A percentile compares a stretch with the other conserved stretches of the same genome.
Evolutionary conservation across 805 yeast genomes (phyloP).

Genomic region (Pichia ethanolica): DNA sequence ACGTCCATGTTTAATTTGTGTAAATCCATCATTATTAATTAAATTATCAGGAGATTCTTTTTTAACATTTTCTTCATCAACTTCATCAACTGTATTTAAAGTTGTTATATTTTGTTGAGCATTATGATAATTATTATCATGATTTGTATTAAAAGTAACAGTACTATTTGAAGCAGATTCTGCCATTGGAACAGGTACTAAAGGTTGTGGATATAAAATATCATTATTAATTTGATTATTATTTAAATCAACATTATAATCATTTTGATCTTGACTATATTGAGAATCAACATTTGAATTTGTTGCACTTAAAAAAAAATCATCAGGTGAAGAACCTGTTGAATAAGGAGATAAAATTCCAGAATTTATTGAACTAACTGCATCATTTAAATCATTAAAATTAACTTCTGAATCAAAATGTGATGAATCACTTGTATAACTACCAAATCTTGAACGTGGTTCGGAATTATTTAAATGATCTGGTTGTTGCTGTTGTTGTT

Average conservation of each 20-base stretch:
- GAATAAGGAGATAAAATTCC: conserved; percentile 30
- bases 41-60: not conserved
- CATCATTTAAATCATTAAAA: conserved; percentile 27
- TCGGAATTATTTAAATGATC: not conserved
- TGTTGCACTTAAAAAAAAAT: conserved; percentile 20
- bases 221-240: conserved; percentile 7
- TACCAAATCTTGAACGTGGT: conserved; percentile 13
- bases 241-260: conserved; percentile 7
- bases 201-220: conserved; percentile 11
- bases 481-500: too few relatives aligned
- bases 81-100: conserved; percentile 13
- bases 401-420: conserved; percentile 22
- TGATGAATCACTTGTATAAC: conserved; percentile 15
- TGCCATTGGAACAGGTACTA: conserved; percentile 23
- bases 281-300: conserved; percentile 13
- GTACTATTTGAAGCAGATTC: conserved; percentile 25
- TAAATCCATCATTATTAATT: not conserved
- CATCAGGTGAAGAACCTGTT: conserved; percentile 32
- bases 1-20: conserved; percentile 22
- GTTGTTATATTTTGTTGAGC: conserved; percentile 3
- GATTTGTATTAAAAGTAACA: conserved; percentile 18
- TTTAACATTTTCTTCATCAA: conserved; percentile 9
- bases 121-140: conserved; percentile 4
- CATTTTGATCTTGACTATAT: conserved; percentile 10
- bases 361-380: conserved; percentile 23